phyloP scores from a whole-genome alignment of 805 yeast species.

The Teunomyces gatunensis region DNA sequence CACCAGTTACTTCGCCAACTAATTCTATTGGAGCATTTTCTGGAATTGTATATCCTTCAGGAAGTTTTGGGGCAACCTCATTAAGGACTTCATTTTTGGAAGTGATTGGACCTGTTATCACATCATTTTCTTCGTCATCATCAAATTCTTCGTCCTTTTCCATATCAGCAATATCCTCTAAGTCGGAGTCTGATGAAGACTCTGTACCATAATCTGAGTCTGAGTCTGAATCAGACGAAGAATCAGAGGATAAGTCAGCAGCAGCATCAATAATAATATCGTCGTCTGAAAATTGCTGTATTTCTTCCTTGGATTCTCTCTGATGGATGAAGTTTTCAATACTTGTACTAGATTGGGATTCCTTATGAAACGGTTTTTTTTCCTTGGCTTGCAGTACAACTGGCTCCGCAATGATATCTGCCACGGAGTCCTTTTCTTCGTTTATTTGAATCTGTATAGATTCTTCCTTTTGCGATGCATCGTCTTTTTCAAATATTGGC shows the following conservation, averaged over 20 bases:
- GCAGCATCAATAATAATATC: slow-evolving; percentile 12
- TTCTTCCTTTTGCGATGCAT: too few species aligned
- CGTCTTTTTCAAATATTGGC: too few species aligned
- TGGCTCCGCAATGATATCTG: not conserved
- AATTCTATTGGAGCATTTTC: slow-evolving; percentile 64
- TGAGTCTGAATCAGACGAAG: slow-evolving; percentile 14
- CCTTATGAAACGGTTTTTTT: not conserved
- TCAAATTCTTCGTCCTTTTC: slow-evolving; percentile 17
- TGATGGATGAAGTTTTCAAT: slow-evolving; percentile 7
- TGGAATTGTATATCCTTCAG: slow-evolving; percentile 60
- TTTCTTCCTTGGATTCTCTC: slow-evolving; percentile 5
- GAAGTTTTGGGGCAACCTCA: slow-evolving; percentile 65
- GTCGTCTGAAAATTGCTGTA: slow-evolving; percentile 12
- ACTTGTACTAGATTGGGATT: not conserved
- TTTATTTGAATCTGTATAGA: not conserved
- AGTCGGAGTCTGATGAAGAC: slow-evolving; percentile 19
- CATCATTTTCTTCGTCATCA: slow-evolving; percentile 45
- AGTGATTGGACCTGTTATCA: slow-evolving; percentile 59
- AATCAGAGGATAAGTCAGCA: slow-evolving; percentile 12
- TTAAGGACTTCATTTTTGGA: slow-evolving; percentile 77
- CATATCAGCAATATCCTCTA: slow-evolving; percentile 13
- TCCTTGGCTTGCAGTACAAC: not conserved
- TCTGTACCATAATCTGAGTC: slow-evolving; percentile 17
- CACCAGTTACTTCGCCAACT: slow-evolving; percentile 65
- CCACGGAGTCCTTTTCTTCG: not conserved